phyloP scores from a whole-genome alignment of 306 rosid species.

The Ziziphus jujuba region DNA sequence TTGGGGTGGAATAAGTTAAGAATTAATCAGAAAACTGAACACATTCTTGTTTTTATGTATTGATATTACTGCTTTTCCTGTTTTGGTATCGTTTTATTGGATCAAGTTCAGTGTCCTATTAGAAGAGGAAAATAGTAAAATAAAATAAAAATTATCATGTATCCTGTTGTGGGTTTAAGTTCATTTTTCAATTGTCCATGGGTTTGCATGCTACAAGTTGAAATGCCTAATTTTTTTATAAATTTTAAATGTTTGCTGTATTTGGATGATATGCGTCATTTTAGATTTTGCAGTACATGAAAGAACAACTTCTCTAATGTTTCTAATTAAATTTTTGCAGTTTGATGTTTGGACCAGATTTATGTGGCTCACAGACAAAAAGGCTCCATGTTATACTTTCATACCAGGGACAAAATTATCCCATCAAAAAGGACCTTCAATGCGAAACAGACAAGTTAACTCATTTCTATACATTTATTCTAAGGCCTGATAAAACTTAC shows the following conservation, averaged over 20 bases:
- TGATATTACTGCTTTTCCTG: background rate
- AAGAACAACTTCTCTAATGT: background rate
- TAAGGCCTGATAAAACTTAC: constrained; percentile 88
- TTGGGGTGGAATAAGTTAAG: background rate
- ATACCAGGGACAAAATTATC: constrained; percentile 97
- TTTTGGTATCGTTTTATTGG: too few relatives aligned
- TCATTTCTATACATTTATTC: constrained; percentile 94
- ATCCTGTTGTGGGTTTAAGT: background rate
- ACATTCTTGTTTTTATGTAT: too few relatives aligned
- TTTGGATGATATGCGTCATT: background rate
- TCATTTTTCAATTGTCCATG: background rate
- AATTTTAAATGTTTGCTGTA: too few relatives aligned
- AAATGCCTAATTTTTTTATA: background rate
- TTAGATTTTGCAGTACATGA: background rate
- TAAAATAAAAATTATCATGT: too few relatives aligned
- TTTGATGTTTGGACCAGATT: constrained; percentile 96
- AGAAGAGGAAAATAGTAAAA: too few relatives aligned
- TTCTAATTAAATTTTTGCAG: constrained; percentile 29
- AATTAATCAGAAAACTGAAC: background rate
- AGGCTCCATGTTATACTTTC: constrained; percentile 87
- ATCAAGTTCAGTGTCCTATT: too few relatives aligned
- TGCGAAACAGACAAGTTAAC: constrained; percentile 95
- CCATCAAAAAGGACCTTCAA: constrained; percentile 84
- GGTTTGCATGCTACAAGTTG: background rate
- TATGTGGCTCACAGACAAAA: constrained; percentile 91